A percentile compares a stretch with the other conserved stretches of the same genome.
Evolutionary conservation across 2,329 filamentous ascomycete species (phyloP).

Genomic region (Diaporthe sp.): DNA sequence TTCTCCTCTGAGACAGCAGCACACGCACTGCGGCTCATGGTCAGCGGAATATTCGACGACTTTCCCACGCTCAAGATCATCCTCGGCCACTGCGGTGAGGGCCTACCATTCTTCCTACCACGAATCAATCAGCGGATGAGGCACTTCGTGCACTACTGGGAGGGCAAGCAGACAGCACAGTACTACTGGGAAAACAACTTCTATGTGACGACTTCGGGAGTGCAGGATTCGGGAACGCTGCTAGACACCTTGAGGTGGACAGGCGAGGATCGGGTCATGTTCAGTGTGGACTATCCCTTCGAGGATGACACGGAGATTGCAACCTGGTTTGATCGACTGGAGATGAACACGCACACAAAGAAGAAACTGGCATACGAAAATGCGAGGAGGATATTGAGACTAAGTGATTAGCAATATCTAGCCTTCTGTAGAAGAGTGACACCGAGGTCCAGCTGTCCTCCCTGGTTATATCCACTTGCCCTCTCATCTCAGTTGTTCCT

Average conservation of each 20-base stretch:
- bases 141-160: constrained; percentile 16
- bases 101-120: constrained; percentile 42
- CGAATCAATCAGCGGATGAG: constrained; percentile 34
- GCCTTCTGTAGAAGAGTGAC: neutral
- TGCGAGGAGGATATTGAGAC: constrained; percentile 23
- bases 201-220: constrained; percentile 19
- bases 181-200: constrained; percentile 37
- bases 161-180: constrained; percentile 3
- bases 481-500: neutral
- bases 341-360: constrained; percentile 32
- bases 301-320: constrained; percentile 17
- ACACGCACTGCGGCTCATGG: constrained; percentile 44
- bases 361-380: constrained; percentile 27
- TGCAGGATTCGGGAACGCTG: constrained; percentile 25
- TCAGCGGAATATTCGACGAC: constrained; percentile 43
- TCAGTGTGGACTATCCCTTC: constrained; percentile 31
- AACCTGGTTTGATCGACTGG: constrained; percentile 26
- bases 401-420: neutral
- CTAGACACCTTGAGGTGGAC: constrained; percentile 16
- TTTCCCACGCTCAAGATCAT: constrained; percentile 44
- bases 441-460: neutral
- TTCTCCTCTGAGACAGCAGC: constrained; percentile 39
- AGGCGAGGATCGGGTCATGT: constrained; percentile 31
- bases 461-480: too few relatives aligned
- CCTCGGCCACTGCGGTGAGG: constrained; percentile 46